A percentile compares a stretch with the other conserved stretches of the same genome.
Evolutionary conservation across 805 yeast genomes (phyloP).

Genomic region (Kodamaea restingae): DNA sequence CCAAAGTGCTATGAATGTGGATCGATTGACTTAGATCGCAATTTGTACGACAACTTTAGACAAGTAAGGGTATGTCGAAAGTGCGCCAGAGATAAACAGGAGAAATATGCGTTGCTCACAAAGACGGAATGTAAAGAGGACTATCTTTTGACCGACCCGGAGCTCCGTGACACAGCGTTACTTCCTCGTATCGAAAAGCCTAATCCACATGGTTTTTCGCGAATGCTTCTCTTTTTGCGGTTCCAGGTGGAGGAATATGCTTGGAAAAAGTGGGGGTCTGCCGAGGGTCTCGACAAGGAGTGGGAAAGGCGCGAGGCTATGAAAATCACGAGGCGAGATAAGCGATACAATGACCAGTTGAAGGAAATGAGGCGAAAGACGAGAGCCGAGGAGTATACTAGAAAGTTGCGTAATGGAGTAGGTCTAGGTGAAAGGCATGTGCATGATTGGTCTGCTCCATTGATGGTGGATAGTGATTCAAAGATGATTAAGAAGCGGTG

Average conservation of each 20-base stretch:
- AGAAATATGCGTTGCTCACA: slow-evolving; percentile 84
- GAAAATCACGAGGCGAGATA: slow-evolving; percentile 69
- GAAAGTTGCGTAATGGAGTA: slow-evolving; percentile 58
- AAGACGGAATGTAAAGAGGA: slow-evolving; percentile 95
- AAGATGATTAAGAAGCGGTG: slow-evolving; percentile 56
- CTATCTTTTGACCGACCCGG: slow-evolving; percentile 91
- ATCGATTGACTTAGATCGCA: slow-evolving; percentile 74
- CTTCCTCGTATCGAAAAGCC: slow-evolving; percentile 82
- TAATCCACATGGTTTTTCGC: slow-evolving; percentile 89
- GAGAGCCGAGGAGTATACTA: slow-evolving; percentile 85
- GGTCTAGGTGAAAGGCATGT: slow-evolving; percentile 56
- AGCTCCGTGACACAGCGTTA: slow-evolving; percentile 63
- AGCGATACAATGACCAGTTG: slow-evolving; percentile 71
- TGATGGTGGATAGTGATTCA: slow-evolving; percentile 39
- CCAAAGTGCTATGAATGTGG: slow-evolving; percentile 83
- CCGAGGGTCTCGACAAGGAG: slow-evolving; percentile 85
- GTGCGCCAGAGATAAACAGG: slow-evolving; percentile 72
- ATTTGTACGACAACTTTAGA: slow-evolving; percentile 63
- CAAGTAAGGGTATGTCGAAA: slow-evolving; percentile 69
- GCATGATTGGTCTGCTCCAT: slow-evolving; percentile 69
- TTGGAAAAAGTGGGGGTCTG: slow-evolving; percentile 90
- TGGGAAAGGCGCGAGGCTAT: slow-evolving; percentile 79
- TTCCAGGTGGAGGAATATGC: slow-evolving; percentile 94
- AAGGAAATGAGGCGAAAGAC: slow-evolving; percentile 87
- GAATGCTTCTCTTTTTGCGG: slow-evolving; percentile 89